Conservation (phyloP, 441 rosid genomes). For the Aleurites moluccanus region DNA sequence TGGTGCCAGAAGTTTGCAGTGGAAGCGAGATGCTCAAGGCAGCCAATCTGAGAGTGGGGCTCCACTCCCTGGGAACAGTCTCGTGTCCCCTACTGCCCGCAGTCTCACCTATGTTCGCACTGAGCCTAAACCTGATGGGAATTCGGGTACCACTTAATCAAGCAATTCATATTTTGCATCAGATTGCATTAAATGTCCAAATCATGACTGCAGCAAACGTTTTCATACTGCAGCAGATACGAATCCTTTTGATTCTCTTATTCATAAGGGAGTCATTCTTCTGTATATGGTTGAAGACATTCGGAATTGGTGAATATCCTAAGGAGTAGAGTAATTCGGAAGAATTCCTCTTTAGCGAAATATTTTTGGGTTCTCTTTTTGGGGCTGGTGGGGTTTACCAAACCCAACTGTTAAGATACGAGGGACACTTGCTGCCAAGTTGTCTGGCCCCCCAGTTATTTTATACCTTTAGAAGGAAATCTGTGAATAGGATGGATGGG, state of each 20-base stretch:
- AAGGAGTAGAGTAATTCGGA: conserved; percentile 16
- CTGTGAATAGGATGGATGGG: conserved; percentile 40
- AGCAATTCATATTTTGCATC: background rate
- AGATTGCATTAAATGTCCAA: conserved; percentile 2
- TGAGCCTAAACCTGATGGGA: conserved; percentile 54
- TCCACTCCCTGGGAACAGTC: conserved; percentile 29
- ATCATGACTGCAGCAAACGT: conserved; percentile 9
- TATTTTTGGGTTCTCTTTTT: background rate
- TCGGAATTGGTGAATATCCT: conserved; percentile 2
- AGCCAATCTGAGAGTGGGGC: conserved; percentile 43
- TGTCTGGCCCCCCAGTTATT: conserved; percentile 10
- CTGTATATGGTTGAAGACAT: conserved; percentile 22
- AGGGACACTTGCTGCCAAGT: background rate
- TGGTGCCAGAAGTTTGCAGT: conserved; percentile 90
- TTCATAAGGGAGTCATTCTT: conserved; percentile 21
- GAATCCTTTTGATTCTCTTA: conserved; percentile 9
- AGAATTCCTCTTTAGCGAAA: conserved; percentile 8
- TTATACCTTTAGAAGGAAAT: conserved; percentile 28
- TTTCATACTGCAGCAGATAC: conserved; percentile 9
- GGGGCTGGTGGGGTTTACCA: conserved; percentile 2
- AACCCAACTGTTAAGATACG: background rate
- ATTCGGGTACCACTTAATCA: conserved; percentile 34
- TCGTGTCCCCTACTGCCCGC: conserved; percentile 44
- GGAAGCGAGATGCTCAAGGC: conserved; percentile 79
- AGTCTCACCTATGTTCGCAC: conserved; percentile 81